Evolutionary conservation across 2,329 filamentous ascomycete species (phyloP), one percentile per base, ranked within the genome.

Genomic region (Alternaria angustiovoidea): DNA sequence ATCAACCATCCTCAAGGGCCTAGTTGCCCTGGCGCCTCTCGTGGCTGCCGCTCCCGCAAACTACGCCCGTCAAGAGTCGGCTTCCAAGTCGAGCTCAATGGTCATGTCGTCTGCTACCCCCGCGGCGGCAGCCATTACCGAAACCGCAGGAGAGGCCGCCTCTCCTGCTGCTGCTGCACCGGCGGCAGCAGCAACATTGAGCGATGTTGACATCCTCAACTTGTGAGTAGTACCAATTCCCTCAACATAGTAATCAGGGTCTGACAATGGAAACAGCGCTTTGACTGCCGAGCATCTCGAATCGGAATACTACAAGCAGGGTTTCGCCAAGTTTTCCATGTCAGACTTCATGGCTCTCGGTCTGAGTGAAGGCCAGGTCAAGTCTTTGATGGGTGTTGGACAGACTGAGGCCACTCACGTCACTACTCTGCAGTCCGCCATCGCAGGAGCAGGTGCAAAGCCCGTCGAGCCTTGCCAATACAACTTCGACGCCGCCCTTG

Each of bases 221-320:
- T 85, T 85, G 83, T 85, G 75, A 71, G 82, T 74, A 20, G 11
- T 46, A 5, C n/a, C 2, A 9, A 16, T 18, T 24, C 18, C 7
- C n/a, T 8, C 9, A 66, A 71, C 73, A 20, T 43, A 48, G 62
- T 20, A 39, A 67, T 65, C 51, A 68, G 22, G 30, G 28, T 30
- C 75, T 78, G 70, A 79, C 80, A 76, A 16, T 12, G 8, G 44
- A 5, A 34, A n/a, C 54, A 90, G 88, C 73, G 90, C 90, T 63
- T 81, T 92, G 57, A 92, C 90, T 6, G 83, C 92, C 46, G 91
- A 93, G 79, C 88, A 90, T 79, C 88, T 93, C 70, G 91, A 93
- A 80, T 84, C 88, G 24, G 82, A 84, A 56, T 93, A 92, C 79
- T 93, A 93, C 83, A 83, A 86, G 68, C 84, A 90, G 73, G 90